A percentile compares a stretch with the other conserved stretches of the same genome.
Evolutionary conservation across 371 early-diverging fungal species (phyloP).

Genomic region (Mortierella sp.): DNA sequence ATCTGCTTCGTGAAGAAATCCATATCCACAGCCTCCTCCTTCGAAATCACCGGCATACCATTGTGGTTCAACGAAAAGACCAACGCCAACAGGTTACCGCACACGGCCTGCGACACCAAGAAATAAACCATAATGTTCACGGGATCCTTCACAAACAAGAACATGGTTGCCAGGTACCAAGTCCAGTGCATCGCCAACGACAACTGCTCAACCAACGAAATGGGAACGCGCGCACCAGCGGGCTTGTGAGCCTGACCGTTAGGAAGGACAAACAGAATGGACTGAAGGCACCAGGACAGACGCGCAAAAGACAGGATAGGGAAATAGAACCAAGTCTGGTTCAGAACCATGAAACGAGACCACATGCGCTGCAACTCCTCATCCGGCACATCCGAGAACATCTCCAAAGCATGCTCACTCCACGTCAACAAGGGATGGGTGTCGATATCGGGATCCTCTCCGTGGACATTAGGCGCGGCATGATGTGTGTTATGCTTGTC

Average conservation of each 20-base stretch:
- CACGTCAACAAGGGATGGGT: slow-evolving; percentile 87
- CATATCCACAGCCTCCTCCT: slow-evolving; percentile 74
- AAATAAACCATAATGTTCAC: slow-evolving; percentile 73
- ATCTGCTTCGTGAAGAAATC: slow-evolving; percentile 86
- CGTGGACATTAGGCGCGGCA: slow-evolving; percentile 85
- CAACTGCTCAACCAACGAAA: slow-evolving; percentile 63
- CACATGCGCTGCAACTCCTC: slow-evolving; percentile 63
- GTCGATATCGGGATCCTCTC: slow-evolving; percentile 89
- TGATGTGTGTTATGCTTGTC: slow-evolving; percentile 94
- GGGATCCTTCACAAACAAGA: slow-evolving; percentile 65
- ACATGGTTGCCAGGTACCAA: slow-evolving; percentile 70
- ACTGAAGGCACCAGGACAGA: slow-evolving; percentile 81
- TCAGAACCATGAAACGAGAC: slow-evolving; percentile 76
- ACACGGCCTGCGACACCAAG: slow-evolving; percentile 73
- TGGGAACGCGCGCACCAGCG: slow-evolving; percentile 57
- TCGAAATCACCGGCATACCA: slow-evolving; percentile 88
- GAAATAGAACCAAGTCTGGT: slow-evolving; percentile 85
- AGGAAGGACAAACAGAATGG: slow-evolving; percentile 69
- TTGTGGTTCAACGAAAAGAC: slow-evolving; percentile 91
- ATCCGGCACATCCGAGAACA: slow-evolving; percentile 77
- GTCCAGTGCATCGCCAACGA: slow-evolving; percentile 77
- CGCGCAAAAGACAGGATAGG: slow-evolving; percentile 86
- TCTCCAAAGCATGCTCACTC: slow-evolving; percentile 84
- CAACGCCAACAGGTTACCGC: slow-evolving; percentile 83
- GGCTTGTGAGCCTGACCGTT: slow-evolving; percentile 68